Evolutionary conservation across 805 yeast genomes (phyloP), one percentile per base, ranked within the genome.

Genomic region (Candida germanica): DNA sequence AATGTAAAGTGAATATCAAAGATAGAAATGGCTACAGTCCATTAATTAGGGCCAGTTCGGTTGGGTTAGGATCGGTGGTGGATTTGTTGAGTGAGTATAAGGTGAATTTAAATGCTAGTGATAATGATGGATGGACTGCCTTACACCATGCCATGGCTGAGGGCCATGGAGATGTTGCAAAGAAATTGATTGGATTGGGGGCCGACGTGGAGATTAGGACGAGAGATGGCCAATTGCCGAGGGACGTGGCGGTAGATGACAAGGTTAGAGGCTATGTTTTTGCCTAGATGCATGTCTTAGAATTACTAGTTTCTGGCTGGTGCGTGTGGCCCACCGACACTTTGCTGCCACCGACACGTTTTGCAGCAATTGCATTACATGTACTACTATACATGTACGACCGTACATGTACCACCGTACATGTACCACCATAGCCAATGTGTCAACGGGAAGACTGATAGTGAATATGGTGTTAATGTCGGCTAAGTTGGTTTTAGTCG

Each of bases 131-230:
- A 0, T 87, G 93, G 88, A 83, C 95, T 0, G 80, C 96, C 1
- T 56, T 91, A 41, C 95, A 87, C 56, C 95, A 87, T 58, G 96
- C 97, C 0, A 61, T 83, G 38, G 87, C 95, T 0, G 98, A 89
- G 58, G 96, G 96, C 0, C 81, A 80, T 48, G 88, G 83, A 1
- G 95, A 85, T 40, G 76, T 77, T 8, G 95, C 85, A 0, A 66
- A 79, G 1, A 50, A 65, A 22, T 60, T 89, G 31, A 78, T 80
- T 2, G 67, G 71, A 35, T 63, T 71, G 4, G 91, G 91, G 0
- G 96, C 95, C 0, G 87, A 84, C 46, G 56, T 66, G 8, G 58
- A 51, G 14, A 38, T 66, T 10, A 61, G 60, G 33, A 77, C 73
- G 44, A 42, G 49, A 2, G 83, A 79, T 9, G 87, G 80, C 2